Evolutionary conservation across 805 yeast species (phyloP).

Genomic region (Pichia insulana): DNA sequence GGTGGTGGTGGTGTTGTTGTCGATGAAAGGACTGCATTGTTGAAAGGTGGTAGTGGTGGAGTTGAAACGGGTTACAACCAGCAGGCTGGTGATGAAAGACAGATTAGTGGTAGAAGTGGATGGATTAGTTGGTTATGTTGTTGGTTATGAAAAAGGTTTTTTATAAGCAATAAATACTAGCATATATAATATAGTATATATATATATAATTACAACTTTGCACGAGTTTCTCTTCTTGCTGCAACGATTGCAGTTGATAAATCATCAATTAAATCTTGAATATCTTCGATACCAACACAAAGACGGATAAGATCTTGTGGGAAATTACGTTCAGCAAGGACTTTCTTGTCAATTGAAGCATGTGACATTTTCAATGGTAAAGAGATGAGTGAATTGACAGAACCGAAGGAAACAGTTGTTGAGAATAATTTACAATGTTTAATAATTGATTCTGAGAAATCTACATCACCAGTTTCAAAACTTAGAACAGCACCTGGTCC

Average conservation of each 20-base stretch:
- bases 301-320: constrained; percentile 88
- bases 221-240: constrained; percentile 38
- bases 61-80: background rate
- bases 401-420: constrained; percentile 89
- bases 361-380: constrained; percentile 96
- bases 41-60: background rate
- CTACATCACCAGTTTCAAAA: constrained; percentile 76
- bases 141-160: background rate
- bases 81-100: background rate
- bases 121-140: constrained; percentile 7
- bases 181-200: background rate
- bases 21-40: constrained; percentile 6
- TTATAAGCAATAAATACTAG: background rate
- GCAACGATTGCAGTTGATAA: constrained; percentile 58
- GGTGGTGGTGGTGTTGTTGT: background rate
- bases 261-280: constrained; percentile 75
- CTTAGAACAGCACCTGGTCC: constrained; percentile 89
- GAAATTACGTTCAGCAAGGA: constrained; percentile 78
- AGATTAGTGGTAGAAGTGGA: background rate
- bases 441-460: constrained; percentile 59
- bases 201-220: constrained; percentile 7
- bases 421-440: constrained; percentile 72
- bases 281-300: constrained; percentile 85
- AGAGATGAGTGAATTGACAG: constrained; percentile 85
- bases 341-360: constrained; percentile 87